Conservation (phyloP, 2,329 filamentous ascomycete genomes). For the Dichotomopilus funicola region DNA sequence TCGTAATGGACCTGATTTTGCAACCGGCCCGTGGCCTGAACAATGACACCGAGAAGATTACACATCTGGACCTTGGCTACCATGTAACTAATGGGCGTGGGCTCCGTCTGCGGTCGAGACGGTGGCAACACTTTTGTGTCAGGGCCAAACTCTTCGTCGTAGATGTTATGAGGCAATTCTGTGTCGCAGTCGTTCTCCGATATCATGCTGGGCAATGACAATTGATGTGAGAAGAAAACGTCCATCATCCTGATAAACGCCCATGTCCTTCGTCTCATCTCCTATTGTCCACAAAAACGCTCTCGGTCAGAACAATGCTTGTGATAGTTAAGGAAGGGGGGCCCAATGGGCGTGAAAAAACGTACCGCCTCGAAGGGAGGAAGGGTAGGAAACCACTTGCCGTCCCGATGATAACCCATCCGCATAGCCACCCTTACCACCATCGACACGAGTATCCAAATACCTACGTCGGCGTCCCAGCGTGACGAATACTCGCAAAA, state of each 20-base stretch:
- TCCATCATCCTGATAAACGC: constrained; percentile 67
- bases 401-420: constrained; percentile 74
- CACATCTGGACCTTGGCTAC: constrained; percentile 66
- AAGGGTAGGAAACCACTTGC: constrained; percentile 65
- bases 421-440: constrained; percentile 55
- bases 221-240: constrained; percentile 70
- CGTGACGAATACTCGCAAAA: constrained; percentile 69
- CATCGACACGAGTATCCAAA: constrained; percentile 52
- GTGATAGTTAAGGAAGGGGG: background rate
- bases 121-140: constrained; percentile 61
- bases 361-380: constrained; percentile 64
- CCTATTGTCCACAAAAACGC: constrained; percentile 32
- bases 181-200: constrained; percentile 70
- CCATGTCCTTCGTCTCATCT: constrained; percentile 67
- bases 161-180: constrained; percentile 67
- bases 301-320: background rate
- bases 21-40: constrained; percentile 56
- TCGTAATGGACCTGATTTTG: constrained; percentile 54
- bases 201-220: constrained; percentile 62
- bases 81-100: constrained; percentile 73
- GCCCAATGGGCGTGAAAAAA: constrained; percentile 10
- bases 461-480: constrained; percentile 64
- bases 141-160: constrained; percentile 72
- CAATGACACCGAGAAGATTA: constrained; percentile 62
- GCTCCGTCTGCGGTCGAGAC: constrained; percentile 60